A percentile compares a stretch with the other conserved stretches of the same genome.
These are phyloP conservation scores for Typha latifolia DNA, from an alignment of 176 grass and related monocot species.

Conservation along the genomic window DNA sequence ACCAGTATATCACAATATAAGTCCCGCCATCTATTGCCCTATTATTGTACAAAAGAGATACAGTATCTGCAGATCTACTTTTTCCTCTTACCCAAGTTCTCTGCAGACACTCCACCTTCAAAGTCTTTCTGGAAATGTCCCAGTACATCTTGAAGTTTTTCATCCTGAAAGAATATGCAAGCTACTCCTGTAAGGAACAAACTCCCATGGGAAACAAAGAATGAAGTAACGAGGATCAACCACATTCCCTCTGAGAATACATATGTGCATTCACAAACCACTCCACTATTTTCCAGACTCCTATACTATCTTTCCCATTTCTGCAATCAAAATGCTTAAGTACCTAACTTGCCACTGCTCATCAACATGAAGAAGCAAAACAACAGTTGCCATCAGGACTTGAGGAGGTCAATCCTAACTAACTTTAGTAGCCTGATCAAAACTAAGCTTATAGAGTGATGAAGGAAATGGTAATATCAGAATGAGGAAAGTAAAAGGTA, in stretches of 20 bases:
- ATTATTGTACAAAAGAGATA: slow-evolving; percentile 15
- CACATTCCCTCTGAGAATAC: neutral
- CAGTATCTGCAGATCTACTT: neutral
- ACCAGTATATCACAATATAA: slow-evolving; percentile 11
- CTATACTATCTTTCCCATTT: too few relatives aligned
- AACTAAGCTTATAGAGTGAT: too few relatives aligned
- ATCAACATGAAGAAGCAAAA: too few relatives aligned
- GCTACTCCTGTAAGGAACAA: neutral
- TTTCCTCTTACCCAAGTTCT: slow-evolving; percentile 40
- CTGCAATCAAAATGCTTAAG: too few relatives aligned
- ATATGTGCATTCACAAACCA: neutral
- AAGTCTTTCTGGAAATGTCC: slow-evolving; percentile 61
- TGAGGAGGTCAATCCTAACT: too few relatives aligned
- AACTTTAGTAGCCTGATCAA: too few relatives aligned
- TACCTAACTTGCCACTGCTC: too few relatives aligned
- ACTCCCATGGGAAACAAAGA: neutral
- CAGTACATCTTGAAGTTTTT: slow-evolving; percentile 49
- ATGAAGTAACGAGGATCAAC: neutral
- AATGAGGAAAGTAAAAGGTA: too few relatives aligned
- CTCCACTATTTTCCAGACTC: neutral
- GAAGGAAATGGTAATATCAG: too few relatives aligned
- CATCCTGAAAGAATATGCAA: slow-evolving; percentile 34
- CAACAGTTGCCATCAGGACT: too few relatives aligned
- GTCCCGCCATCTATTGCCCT: neutral
- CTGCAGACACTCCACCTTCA: slow-evolving; percentile 33